A percentile compares a stretch with the other conserved stretches of the same genome.
phyloP scores from a whole-genome alignment of 2,329 filamentous ascomycete species.

The Didymella pinodella region DNA sequence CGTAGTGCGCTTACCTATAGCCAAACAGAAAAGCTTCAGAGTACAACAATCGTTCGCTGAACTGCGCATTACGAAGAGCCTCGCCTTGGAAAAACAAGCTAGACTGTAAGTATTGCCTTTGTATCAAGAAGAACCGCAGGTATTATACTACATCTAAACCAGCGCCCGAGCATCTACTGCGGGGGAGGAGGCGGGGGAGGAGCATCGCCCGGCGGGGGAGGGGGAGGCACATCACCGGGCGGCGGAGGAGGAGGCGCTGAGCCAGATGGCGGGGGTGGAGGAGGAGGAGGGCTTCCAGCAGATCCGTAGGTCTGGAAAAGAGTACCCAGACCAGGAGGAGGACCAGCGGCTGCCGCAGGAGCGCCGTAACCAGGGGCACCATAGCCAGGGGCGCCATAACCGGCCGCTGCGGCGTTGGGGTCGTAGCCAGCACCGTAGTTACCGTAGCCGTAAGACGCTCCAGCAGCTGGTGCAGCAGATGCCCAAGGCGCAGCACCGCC shows the following conservation, averaged over 20 bases:
- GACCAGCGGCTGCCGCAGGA: conserved; percentile 55
- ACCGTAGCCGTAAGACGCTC: conserved; percentile 55
- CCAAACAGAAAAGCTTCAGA: background rate
- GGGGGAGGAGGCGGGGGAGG: conserved; percentile 61
- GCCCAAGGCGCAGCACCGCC: conserved; percentile 52
- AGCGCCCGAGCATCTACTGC: conserved; percentile 26
- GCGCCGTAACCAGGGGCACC: conserved; percentile 54
- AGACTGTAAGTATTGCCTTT: conserved; percentile 7
- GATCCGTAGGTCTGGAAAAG: conserved; percentile 72
- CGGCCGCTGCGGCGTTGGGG: conserved; percentile 32
- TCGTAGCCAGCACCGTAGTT: conserved; percentile 44
- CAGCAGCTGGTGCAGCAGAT: conserved; percentile 48
- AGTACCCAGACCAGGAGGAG: conserved; percentile 64
- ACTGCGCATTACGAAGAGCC: background rate
- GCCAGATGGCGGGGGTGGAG: conserved; percentile 67
- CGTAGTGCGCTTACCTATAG: conserved; percentile 9
- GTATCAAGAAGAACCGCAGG: conserved; percentile 1
- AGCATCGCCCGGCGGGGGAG: conserved; percentile 67
- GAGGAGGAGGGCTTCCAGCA: conserved; percentile 64
- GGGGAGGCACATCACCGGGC: conserved; percentile 59
- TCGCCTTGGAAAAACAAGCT: background rate
- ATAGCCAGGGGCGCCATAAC: conserved; percentile 48
- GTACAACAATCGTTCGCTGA: background rate
- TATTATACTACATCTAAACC: conserved; percentile 10
- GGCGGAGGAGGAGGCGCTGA: conserved; percentile 69